Conservation (phyloP, 2,329 filamentous ascomycete genomes). For the Venturia oleaginea region DNA sequence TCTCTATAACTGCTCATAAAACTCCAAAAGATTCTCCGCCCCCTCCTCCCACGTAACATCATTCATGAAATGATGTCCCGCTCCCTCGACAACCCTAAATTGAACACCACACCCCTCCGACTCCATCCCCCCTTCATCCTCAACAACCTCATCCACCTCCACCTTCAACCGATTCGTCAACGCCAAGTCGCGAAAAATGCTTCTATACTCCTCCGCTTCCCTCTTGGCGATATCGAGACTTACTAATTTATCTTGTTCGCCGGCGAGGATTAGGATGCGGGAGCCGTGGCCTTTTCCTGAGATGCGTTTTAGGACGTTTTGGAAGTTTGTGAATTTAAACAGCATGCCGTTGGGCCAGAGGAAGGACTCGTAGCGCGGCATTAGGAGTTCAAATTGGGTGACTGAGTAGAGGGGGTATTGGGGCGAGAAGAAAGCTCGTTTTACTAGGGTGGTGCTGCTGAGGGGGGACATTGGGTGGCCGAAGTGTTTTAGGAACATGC, state of each 20-base stretch:
- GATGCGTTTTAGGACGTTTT: constrained; percentile 32
- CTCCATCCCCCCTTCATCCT: not conserved
- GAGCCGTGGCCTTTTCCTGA: constrained; percentile 16
- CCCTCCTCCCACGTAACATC: constrained; percentile 9
- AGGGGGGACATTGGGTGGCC: constrained; percentile 45
- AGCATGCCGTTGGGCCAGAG: constrained; percentile 44
- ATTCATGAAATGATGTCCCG: constrained; percentile 9
- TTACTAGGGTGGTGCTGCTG: constrained; percentile 41
- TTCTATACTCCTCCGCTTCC: constrained; percentile 30
- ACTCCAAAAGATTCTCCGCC: not conserved
- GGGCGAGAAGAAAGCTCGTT: constrained; percentile 43
- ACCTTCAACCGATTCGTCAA: constrained; percentile 1
- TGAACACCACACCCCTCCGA: not conserved
- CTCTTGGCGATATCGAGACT: constrained; percentile 24
- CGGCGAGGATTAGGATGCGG: constrained; percentile 34
- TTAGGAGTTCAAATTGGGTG: constrained; percentile 33
- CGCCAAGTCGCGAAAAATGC: not conserved
- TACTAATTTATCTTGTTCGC: constrained; percentile 35
- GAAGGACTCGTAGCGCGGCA: constrained; percentile 44
- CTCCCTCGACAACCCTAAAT: constrained; percentile 3
- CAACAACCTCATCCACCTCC: constrained; percentile 6
- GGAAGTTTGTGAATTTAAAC: constrained; percentile 33
- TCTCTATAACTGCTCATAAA: constrained; percentile 7
- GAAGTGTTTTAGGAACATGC: constrained; percentile 36
- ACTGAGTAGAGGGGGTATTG: constrained; percentile 34